A percentile compares a stretch with the other conserved stretches of the same genome.
These are phyloP conservation scores for Emydomyces testavorans DNA, from an alignment of 2,329 filamentous ascomycete species.

Conservation along the genomic window DNA sequence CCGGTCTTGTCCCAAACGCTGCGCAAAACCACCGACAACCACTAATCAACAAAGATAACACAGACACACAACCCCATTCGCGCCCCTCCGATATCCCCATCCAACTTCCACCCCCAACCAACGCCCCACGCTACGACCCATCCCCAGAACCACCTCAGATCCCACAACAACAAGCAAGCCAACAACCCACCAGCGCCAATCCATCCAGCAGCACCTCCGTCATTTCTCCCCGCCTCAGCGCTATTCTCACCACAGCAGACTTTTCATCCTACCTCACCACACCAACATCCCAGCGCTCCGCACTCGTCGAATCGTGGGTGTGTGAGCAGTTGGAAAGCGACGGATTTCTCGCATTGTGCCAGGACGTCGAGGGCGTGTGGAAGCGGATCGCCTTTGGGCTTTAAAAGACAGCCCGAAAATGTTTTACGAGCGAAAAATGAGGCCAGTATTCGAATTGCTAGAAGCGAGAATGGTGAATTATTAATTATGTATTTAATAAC, in stretches of 20 bases:
- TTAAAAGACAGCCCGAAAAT: neutral
- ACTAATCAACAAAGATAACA: neutral
- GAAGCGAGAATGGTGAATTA: no score
- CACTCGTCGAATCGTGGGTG: conserved; percentile 31
- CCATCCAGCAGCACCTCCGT: neutral
- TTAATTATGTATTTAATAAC: no score
- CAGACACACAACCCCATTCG: neutral
- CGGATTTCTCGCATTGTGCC: conserved; percentile 30
- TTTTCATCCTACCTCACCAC: conserved; percentile 25
- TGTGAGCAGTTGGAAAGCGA: conserved; percentile 34
- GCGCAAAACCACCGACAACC: neutral
- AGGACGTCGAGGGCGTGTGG: conserved; percentile 34
- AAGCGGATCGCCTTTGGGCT: conserved; percentile 30
- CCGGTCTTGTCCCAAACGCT: neutral
- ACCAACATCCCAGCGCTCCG: conserved; percentile 25
- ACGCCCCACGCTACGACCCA: neutral
- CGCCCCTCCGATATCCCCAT: neutral
- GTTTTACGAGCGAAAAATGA: neutral
- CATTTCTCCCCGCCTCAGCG: neutral
- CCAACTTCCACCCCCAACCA: neutral
- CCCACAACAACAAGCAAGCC: neutral
- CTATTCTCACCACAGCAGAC: conserved; percentile 16
- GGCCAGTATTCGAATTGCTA: neutral
- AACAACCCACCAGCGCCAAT: neutral
- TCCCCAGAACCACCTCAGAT: neutral